Evolutionary conservation across 495 filamentous ascomycete genomes (phyloP), one percentile per base, ranked within the genome.

Genomic region (Sporormia fimetaria): DNA sequence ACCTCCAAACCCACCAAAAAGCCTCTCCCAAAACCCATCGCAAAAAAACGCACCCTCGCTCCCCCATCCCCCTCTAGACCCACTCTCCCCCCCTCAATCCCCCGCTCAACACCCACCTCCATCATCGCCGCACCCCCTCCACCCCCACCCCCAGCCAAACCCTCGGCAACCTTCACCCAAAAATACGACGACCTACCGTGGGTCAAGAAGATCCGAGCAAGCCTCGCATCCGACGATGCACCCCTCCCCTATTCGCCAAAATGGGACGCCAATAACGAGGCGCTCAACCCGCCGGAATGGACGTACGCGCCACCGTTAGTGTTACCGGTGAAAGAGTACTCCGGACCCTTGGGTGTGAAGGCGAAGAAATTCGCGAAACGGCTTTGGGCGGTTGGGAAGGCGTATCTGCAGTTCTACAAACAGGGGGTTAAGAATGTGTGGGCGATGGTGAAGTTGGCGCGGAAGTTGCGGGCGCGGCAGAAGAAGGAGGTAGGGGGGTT

Each of bases 211-310:
- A 14, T 34, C 17, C 11, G 17, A 7, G 7, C 25, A 7, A n/a
- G 21, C 21, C 2, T 14, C 2, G 2, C 21, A 9, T 14, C 7
- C 24, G 27, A 31, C 16, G 27, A 10, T 21, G 27, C 27, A 20
- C 29, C 33, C 17, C 21, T 11, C 28, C 28, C 14, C 10, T 34
- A 3, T 32, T 20, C n/a, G 17, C 12, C 18, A 12, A 23, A 8
- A 26, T 33, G 10, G 23, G 22, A 14, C 25, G 33, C 14, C 17
- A 44, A 7, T n/a, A 33, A 17, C 45, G 44, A 44, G 26, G 43
- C 44, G 9, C 41, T 78, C 40, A 83, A 82, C 59, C 72, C 72
- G 0, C 78, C 78, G 0, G 34, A 54, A 71, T 70, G 49, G 73
- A 78, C 38, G 75, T 94, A 39, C 66, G 63, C 42, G 53, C 50